These are phyloP conservation scores for Antitrichia curtipendula DNA, from an alignment of 225 moss, liverwort and hornwort genomes.

Conservation along the genomic window DNA sequence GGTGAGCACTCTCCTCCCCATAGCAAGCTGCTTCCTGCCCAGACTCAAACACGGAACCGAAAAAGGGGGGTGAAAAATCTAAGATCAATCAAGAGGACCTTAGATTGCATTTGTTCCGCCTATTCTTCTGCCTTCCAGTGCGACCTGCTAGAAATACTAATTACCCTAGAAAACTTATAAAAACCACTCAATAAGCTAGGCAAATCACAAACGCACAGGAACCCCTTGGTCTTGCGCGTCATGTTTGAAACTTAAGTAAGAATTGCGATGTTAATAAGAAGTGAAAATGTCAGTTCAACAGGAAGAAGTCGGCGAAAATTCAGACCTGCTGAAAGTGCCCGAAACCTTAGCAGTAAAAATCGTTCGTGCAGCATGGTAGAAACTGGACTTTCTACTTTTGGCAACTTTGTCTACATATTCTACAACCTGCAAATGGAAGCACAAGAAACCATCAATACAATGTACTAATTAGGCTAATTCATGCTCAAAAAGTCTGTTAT, in stretches of 20 bases:
- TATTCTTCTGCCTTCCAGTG: not conserved
- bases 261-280: not conserved
- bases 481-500: not conserved
- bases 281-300: not conserved
- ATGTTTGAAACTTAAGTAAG: not conserved
- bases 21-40: slow-evolving; percentile 69
- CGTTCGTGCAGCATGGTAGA: slow-evolving; percentile 54
- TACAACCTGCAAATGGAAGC: slow-evolving; percentile 37
- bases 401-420: slow-evolving; percentile 85
- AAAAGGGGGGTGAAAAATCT: not conserved
- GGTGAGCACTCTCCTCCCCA: slow-evolving; percentile 64
- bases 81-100: not conserved
- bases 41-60: not conserved
- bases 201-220: not conserved
- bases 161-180: not conserved
- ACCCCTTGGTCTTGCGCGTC: not conserved
- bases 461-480: not conserved
- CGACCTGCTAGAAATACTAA: not conserved
- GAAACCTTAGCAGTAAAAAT: slow-evolving; percentile 85
- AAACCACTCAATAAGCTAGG: not conserved
- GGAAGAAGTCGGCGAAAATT: not conserved
- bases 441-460: not conserved
- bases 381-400: slow-evolving; percentile 41
- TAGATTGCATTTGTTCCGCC: not conserved
- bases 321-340: slow-evolving; percentile 84